Base-by-base conservation (phyloP, 228 moss, liverwort and hornwort genomes). In the Sphagnum magellanicum region DNA sequence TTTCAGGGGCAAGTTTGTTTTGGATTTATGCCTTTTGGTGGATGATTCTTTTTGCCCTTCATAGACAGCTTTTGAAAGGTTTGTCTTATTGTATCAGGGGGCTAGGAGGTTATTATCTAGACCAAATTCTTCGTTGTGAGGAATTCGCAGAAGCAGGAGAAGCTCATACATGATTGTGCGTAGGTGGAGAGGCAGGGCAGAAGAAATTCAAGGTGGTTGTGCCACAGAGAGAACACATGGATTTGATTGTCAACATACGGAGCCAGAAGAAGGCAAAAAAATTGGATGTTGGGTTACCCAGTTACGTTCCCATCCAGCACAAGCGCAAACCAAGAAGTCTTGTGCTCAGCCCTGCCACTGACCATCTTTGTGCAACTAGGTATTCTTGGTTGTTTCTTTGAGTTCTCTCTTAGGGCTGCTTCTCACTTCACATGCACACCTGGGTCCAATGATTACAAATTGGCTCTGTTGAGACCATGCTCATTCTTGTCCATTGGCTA, bases 291-390 rank as follows among this genome's bases (percentile, higher is more conserved):
- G 80, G 78, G 32, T 11, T 71, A 49, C 79, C 85, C 55, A 73
- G 52, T 59, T 82, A 82, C 59, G 59, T 80, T 65, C 64, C 81
- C 46, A 68, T 76, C 62, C 74, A 58, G 49, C 84, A 80, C 72
- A 83, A 80, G 70, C 88, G 88, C 76, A 88, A 88, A 74, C 88
- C 85, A 74, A 82, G 84, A 52, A 84, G 88, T 71, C 84, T 88
- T 72, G 85, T 84, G 64, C 63, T 85, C 68, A 88, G 85, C 74
- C 88, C 88, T 61, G 85, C 80, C 47, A 82, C 77, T 71, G 82
- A 80, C 61, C 80, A 85, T 63, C 82, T 82, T 5, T 88, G 79
- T 70, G 88, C 85, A 50, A 88, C 88, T 48, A 88, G 84, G 88
- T 84, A 67, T 32, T 32, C 66, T 57, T 68, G 53, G 50, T 66